phyloP scores from a whole-genome alignment of 139 green algal genomes.

The Micractinium sp. region DNA sequence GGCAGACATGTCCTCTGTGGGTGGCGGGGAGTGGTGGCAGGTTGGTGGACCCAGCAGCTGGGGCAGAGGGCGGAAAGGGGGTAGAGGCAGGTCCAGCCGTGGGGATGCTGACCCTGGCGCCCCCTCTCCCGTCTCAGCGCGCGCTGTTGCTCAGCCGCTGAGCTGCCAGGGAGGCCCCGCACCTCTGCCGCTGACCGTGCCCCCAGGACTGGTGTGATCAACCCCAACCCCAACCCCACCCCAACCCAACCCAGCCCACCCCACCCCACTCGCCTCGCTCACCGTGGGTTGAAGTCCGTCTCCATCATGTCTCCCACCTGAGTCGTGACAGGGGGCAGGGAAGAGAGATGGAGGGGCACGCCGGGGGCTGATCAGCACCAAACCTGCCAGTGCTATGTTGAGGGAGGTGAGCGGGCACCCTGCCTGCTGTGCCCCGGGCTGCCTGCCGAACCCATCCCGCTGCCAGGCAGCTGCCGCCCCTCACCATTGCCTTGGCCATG shows the following conservation, averaged over 20 bases:
- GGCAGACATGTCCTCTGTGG: not conserved
- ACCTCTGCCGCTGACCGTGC: no score
- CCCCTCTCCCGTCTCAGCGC: no score
- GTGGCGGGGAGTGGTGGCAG: not conserved
- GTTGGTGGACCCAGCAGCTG: not conserved
- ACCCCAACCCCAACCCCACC: not conserved
- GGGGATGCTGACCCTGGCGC: no score
- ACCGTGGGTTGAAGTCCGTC: constrained; percentile 15
- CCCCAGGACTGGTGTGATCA: not conserved
- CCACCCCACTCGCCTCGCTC: not conserved
- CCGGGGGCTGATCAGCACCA: not conserved
- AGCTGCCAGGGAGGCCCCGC: no score
- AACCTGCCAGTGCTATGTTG: not conserved
- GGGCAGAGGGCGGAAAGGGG: not conserved
- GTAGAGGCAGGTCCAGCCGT: not conserved
- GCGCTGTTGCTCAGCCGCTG: not conserved
- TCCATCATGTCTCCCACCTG: constrained; percentile 7
- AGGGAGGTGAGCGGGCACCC: not conserved
- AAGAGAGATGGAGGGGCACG: no score
- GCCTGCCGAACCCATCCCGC: not conserved
- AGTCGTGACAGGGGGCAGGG: no score
- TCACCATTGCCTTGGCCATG: constrained; percentile 12
- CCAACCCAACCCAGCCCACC: not conserved
- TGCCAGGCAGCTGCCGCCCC: not conserved
- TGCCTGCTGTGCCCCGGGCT: not conserved